Base-by-base conservation (phyloP, 306 rosid species). In the Crotalaria pallida region DNA sequence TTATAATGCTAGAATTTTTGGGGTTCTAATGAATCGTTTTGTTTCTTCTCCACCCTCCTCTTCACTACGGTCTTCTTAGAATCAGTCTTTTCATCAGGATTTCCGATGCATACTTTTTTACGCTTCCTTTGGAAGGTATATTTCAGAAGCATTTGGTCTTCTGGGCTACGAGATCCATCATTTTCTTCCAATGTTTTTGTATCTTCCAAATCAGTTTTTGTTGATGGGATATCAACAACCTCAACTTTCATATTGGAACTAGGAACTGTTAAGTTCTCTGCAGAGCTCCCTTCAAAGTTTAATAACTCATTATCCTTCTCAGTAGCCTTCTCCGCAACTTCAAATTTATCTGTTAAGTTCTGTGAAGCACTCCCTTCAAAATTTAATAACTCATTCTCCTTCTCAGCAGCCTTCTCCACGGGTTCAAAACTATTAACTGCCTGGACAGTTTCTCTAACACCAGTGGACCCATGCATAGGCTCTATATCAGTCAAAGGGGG, bases 111-210 rank as follows among this genome's bases (percentile, higher is more conserved):
- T 53, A 73, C 83, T 82, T 68, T 84, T 89, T 79, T 90, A 48
- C 87, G 85, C 84, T 88, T 90, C 83, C 96, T 85, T 69, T 77
- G 89, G 78, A 81, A 83, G 11, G 94, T 87, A 76, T 84, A 80
- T 65, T 67, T 88, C 57, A 86, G 85, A 78, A 59, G 50, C 80
- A 67, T 77, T 52, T 74, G 41, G 15, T 72, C 81, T 19, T 43
- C 80, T 58, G 18, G 78, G 69, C 74, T 10, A 43, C 83, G 62
- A 78, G 86, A 76, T 49, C 29, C 69, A 48, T 71, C 69, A 21
- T 51, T 75, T 59, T 60, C 80, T 51, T 73, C 86, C 75, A 65
- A 58, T 58, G 69, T 68, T 70, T 65, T 73, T 31, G 22, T 44
- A 41, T 76, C 77, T 48, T 81, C 73, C 58, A 71, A 15, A 53